Evolutionary conservation across 345 rosid genomes (phyloP).

Genomic region (Noccaea bulbosa): DNA sequence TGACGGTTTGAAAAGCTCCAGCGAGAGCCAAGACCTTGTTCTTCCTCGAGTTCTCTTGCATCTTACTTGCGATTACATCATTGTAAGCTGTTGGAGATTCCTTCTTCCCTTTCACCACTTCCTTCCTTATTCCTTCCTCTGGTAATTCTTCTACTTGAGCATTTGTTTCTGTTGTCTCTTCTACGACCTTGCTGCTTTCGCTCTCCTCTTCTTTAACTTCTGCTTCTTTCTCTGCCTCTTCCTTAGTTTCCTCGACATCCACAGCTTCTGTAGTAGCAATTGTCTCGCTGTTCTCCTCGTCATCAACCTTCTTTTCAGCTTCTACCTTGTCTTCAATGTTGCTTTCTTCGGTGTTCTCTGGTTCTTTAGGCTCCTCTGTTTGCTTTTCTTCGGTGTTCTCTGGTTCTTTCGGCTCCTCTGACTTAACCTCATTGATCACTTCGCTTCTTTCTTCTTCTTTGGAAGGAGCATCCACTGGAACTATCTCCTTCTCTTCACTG

Average conservation of each 20-base stretch:
- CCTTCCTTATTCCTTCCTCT: constrained; percentile 40
- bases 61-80: constrained; percentile 76
- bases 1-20: constrained; percentile 93
- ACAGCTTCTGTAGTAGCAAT: constrained; percentile 13
- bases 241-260: constrained; percentile 19
- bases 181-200: constrained; percentile 20
- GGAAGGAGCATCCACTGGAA: constrained; percentile 15
- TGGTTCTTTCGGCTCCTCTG: constrained; percentile 38
- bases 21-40: constrained; percentile 85
- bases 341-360: constrained; percentile 29
- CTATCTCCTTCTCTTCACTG: constrained; percentile 38
- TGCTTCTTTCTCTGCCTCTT: constrained; percentile 16
- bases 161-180: constrained; percentile 35
- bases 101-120: constrained; percentile 55
- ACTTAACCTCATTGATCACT: constrained; percentile 21
- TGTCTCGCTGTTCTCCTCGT: constrained; percentile 29
- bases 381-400: too few relatives aligned
- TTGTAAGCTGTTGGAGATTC: constrained; percentile 76
- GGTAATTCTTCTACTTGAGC: constrained; percentile 55
- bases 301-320: constrained; percentile 20
- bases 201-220: constrained; percentile 34
- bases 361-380: constrained; percentile 34
- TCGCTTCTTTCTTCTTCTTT: constrained; percentile 29
- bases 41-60: constrained; percentile 64
- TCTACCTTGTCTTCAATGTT: constrained; percentile 29